Evolutionary conservation across 805 yeast species (phyloP), one percentile per base, ranked within the genome.

Genomic region (Nakazawaea siamensis): DNA sequence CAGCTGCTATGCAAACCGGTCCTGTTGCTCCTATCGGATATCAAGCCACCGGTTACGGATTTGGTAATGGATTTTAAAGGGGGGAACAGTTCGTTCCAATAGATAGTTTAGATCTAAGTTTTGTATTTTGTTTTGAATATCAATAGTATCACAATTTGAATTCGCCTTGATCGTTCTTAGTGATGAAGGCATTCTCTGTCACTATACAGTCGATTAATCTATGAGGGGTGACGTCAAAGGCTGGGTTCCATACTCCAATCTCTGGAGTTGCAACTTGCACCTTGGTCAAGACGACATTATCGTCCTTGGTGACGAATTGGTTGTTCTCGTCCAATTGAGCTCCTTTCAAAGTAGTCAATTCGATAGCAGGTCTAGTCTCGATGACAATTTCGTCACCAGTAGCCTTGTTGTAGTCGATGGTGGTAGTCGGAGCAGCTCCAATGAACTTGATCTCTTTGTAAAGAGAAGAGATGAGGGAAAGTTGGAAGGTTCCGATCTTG

Each of bases 391-490:
- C 76, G 24, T 70, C 80, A 16, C 97, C 97, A 3, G 71, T 54
- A 10, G 59, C 48, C 1, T 86, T 81, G 7, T 63, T 57, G 40
- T 68, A 58, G 54, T 90, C 98, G 43, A 90, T 77, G 0, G 97
- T 86, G 1, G 97, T 87, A 30, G 73, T 82, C 33, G 97, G 97
- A 1, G 97, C 97, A 19, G 96, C 97, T 8, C 92, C 95, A 29
- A 85, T 76, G 48, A 92, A 90, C 51, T 80, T 80, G 47, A 88
- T 76, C 5, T 73, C 78, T 34, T 72, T 71, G 41, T 62, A 64
- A 7, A 20, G 23, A 40, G 78, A 70, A 14, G 94, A 79, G 39
- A 86, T 61, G 10, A 80, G 64, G 0, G 97, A 81, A 43, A 90
- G 60, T 59, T 88, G 97, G 58, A 76, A 84, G 0, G 97, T 92